Evolutionary conservation across 805 yeast species (phyloP), one percentile per base, ranked within the genome.

Genomic region (Metschnikowia lochheadii): DNA sequence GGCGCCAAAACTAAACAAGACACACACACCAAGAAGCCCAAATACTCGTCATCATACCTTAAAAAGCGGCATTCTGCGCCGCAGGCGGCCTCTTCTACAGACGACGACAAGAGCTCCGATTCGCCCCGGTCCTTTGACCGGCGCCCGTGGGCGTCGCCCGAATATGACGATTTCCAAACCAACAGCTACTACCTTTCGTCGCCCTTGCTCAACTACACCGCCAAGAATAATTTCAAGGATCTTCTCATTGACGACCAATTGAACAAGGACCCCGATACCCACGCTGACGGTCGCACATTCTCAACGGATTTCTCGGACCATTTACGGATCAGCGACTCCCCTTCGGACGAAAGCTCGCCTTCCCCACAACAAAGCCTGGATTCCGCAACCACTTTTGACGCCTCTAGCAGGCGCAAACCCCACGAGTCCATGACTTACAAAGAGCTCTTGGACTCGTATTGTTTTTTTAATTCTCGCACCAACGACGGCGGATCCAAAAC

Each of bases 391-490:
- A 4, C 35, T 6, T 6, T 4, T n/a, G 40, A 20, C 10, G 14
- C 31, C 2, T 23, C 18, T 6, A 39, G 10, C 17, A 17, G 31
- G 18, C 39, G 35, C n/a, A 41, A 48, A 31, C 41, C 37, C 2
- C 48, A 78, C 48, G 72, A 80, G 56, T 76, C 85, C 5, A 74
- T 77, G 56, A 70, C 82, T 0, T 83, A 83, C 58, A 76, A 78
- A 55, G 80, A 82, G 51, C 64, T 83, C 18, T 64, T 84, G 46
- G 82, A 82, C 44, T 76, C 79, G 29, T 84, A 80, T 58, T 84
- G 89, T 56, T 84, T 84, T 57, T 83, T 78, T 49, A 58, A 68
- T 10, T 44, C 65, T 3, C 56, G 57, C n/a, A 42, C 54, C n/a
- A 52, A 51, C 7, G 58, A 55, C 34, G 56, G 59, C 18, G 53